Conservation (phyloP, 1,284 basidiomycete species). For the Ustilago hordei region DNA sequence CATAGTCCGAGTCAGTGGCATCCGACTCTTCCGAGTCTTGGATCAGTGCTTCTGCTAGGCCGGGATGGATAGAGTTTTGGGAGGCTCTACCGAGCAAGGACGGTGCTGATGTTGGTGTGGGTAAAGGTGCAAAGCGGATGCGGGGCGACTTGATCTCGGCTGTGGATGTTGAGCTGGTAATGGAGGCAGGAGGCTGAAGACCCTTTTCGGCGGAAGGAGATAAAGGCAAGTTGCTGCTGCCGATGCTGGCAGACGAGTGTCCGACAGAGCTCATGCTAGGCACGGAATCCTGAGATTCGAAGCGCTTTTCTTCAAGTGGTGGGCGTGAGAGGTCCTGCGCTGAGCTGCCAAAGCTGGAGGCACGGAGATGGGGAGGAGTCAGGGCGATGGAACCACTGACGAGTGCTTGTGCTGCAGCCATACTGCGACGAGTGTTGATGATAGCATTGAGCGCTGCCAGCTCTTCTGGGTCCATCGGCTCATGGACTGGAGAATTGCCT, state of each 20-base stretch:
- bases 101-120: slow-evolving; percentile 30
- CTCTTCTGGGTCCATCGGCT: slow-evolving; percentile 65
- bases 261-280: slow-evolving; percentile 49
- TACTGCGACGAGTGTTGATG: slow-evolving; percentile 67
- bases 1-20: slow-evolving; percentile 39
- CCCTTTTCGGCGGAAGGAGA: slow-evolving; percentile 23
- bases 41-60: neutral
- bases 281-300: slow-evolving; percentile 48
- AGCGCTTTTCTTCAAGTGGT: slow-evolving; percentile 32
- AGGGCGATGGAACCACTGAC: slow-evolving; percentile 54
- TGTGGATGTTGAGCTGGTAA: slow-evolving; percentile 15
- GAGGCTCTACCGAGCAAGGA: slow-evolving; percentile 10
- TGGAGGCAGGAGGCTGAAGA: slow-evolving; percentile 6
- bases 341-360: slow-evolving; percentile 42
- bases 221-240: slow-evolving; percentile 31
- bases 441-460: slow-evolving; percentile 68
- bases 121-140: slow-evolving; percentile 59
- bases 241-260: slow-evolving; percentile 32
- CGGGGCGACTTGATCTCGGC: slow-evolving; percentile 38
- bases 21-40: slow-evolving; percentile 42
- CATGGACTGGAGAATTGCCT: slow-evolving; percentile 31
- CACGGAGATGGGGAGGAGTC: slow-evolving; percentile 19
- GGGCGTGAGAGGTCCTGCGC: slow-evolving; percentile 27
- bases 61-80: slow-evolving; percentile 8
- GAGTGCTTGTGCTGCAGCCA: slow-evolving; percentile 66